Percentiles rank a stretch among this genome's conserved stretches.
These are phyloP conservation scores for Chytridiales sp. DNA, from an alignment of 371 early-diverging fungal species.

Conservation along the genomic window DNA sequence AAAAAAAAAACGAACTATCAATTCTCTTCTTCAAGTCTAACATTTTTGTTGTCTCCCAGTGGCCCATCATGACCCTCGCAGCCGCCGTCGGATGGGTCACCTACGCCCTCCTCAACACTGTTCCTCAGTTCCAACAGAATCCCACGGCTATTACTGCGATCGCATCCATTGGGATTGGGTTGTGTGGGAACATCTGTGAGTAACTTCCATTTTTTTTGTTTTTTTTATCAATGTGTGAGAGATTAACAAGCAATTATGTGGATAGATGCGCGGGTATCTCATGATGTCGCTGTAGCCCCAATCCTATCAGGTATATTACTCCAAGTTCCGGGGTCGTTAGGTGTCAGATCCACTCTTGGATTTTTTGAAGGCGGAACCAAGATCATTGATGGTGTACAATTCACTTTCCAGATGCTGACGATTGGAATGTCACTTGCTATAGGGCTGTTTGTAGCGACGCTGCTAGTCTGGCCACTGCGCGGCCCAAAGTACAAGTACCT, in stretches of 20 bases:
- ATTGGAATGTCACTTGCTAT: conserved; percentile 46
- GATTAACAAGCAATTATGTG: too few species aligned
- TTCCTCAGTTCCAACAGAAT: conserved; percentile 22
- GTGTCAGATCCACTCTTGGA: conserved; percentile 51
- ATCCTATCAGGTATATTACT: conserved; percentile 55
- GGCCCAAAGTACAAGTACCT: conserved; percentile 37
- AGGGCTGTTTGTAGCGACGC: conserved; percentile 56
- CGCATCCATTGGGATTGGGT: conserved; percentile 36
- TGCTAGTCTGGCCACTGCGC: conserved; percentile 52
- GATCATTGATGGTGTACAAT: conserved; percentile 33
- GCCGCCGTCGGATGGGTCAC: conserved; percentile 33
- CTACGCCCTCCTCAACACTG: conserved; percentile 20
- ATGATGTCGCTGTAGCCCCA: conserved; percentile 52
- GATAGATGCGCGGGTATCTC: conserved; percentile 51
- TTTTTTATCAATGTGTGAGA: neutral
- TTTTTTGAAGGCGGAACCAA: conserved; percentile 49
- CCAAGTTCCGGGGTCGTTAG: conserved; percentile 58
- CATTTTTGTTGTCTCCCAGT: conserved; percentile 21
- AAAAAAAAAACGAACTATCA: too few species aligned
- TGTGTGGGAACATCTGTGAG: conserved; percentile 32
- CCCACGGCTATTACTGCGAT: conserved; percentile 30
- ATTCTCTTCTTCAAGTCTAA: neutral
- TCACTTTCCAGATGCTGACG: conserved; percentile 54
- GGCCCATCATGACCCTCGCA: conserved; percentile 37
- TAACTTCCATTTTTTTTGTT: neutral